phyloP scores from a whole-genome alignment of 2,329 filamentous ascomycete genomes.

The Fusarium ramigenum region DNA sequence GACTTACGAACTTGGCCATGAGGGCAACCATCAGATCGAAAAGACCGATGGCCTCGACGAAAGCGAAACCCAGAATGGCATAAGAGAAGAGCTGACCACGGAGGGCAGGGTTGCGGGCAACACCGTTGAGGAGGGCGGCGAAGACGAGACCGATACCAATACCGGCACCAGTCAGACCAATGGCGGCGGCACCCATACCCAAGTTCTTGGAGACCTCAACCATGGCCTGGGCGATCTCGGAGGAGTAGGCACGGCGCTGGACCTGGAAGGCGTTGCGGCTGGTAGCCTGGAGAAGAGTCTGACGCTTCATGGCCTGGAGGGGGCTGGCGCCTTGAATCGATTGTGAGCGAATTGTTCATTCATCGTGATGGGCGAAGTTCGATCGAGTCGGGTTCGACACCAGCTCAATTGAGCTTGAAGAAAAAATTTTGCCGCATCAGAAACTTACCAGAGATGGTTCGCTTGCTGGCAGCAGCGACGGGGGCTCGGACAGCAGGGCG shows the following conservation, averaged over 20 bases:
- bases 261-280: slow-evolving; percentile 71
- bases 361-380: slow-evolving; percentile 37
- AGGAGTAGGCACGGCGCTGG: slow-evolving; percentile 81
- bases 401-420: slow-evolving; percentile 43
- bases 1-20: slow-evolving; percentile 88
- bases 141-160: slow-evolving; percentile 96
- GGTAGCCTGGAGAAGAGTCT: slow-evolving; percentile 73
- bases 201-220: slow-evolving; percentile 92
- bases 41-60: slow-evolving; percentile 91
- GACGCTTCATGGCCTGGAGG: slow-evolving; percentile 80
- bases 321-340: slow-evolving; percentile 63
- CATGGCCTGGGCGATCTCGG: slow-evolving; percentile 87
- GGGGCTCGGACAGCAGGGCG: slow-evolving; percentile 76
- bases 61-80: slow-evolving; percentile 94
- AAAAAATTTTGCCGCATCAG: slow-evolving; percentile 47
- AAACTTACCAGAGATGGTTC: slow-evolving; percentile 77
- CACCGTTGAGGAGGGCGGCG: slow-evolving; percentile 86
- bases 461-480: slow-evolving; percentile 74
- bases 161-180: slow-evolving; percentile 92
- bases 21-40: slow-evolving; percentile 93
- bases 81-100: slow-evolving; percentile 96
- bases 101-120: slow-evolving; percentile 94
- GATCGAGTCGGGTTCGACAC: slow-evolving; percentile 45
- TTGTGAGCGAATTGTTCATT: slow-evolving; percentile 48
- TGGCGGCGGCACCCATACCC: slow-evolving; percentile 88